A percentile compares a stretch with the other conserved stretches of the same genome.
Conservation (phyloP, 2,329 filamentous ascomycete genomes). For the Arthrobotrys pseudoclavata region DNA sequence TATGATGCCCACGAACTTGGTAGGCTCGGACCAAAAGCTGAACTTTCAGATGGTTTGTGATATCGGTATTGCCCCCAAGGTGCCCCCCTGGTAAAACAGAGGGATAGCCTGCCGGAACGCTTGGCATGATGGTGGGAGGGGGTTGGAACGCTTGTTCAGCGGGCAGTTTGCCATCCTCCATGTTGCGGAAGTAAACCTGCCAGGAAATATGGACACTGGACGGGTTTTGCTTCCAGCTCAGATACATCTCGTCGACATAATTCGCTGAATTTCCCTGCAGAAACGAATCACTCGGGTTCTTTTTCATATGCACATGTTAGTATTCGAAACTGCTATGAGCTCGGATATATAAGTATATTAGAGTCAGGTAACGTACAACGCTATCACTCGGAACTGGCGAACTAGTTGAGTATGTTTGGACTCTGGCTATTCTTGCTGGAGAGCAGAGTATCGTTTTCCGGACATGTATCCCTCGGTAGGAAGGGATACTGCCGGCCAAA, state of each 20-base stretch:
- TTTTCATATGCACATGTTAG: conserved; percentile 61
- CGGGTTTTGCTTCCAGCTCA: conserved; percentile 95
- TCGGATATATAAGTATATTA: background rate
- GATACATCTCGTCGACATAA: conserved; percentile 99
- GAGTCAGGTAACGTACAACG: conserved; percentile 33
- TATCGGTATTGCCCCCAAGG: conserved; percentile 79
- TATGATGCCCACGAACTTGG: conserved; percentile 97
- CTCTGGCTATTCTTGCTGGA: background rate
- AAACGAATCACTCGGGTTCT: conserved; percentile 93
- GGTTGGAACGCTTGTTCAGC: conserved; percentile 97
- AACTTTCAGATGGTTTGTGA: conserved; percentile 97
- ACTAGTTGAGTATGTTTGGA: conserved; percentile 24
- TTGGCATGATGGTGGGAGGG: conserved; percentile 89
- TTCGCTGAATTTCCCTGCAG: conserved; percentile 96
- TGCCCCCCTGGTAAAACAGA: conserved; percentile 78
- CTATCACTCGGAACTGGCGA: conserved; percentile 37
- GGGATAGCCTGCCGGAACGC: conserved; percentile 82
- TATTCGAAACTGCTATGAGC: background rate
- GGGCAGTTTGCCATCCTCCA: conserved; percentile 98
- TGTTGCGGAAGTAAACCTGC: conserved; percentile 99
- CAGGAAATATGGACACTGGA: conserved; percentile 96
- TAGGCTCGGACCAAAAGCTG: conserved; percentile 97
- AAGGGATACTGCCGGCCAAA: conserved; percentile 15
- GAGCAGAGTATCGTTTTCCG: conserved; percentile 15
- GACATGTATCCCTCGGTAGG: conserved; percentile 6